Conservation (phyloP, 352 stramenopile species). For the Phytophthora idaei region DNA sequence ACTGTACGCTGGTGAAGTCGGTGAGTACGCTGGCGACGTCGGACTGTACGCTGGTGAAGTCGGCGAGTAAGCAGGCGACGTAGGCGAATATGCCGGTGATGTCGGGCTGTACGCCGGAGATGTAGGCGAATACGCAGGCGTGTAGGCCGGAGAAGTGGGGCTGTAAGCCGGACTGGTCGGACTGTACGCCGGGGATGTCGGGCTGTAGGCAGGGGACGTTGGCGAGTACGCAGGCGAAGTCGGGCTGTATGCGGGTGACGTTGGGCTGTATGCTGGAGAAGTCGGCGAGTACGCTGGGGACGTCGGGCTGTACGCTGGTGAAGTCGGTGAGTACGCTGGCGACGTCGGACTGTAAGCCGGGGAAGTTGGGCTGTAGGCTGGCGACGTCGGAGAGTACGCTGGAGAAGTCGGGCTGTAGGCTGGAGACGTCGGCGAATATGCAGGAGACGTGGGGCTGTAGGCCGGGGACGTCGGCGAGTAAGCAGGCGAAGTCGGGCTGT, state of each 20-base stretch:
- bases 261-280: slow-evolving; percentile 73
- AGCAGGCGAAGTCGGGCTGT: slow-evolving; percentile 66
- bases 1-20: slow-evolving; percentile 70
- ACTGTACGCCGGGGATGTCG: slow-evolving; percentile 79
- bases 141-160: slow-evolving; percentile 87
- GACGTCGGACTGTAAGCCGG: slow-evolving; percentile 75
- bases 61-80: slow-evolving; percentile 69
- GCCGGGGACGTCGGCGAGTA: slow-evolving; percentile 85
- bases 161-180: slow-evolving; percentile 88
- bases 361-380: slow-evolving; percentile 77
- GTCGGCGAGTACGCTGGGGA: slow-evolving; percentile 64
- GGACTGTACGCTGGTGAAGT: slow-evolving; percentile 69
- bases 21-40: slow-evolving; percentile 72
- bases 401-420: slow-evolving; percentile 73
- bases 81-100: slow-evolving; percentile 70
- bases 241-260: slow-evolving; percentile 62
- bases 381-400: slow-evolving; percentile 74
- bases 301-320: slow-evolving; percentile 67
- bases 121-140: slow-evolving; percentile 73
- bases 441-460: slow-evolving; percentile 73
- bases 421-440: slow-evolving; percentile 88
- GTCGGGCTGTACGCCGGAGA: slow-evolving; percentile 67
- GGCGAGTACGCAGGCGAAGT: slow-evolving; percentile 76
- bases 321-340: slow-evolving; percentile 81
- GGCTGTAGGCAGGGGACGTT: slow-evolving; percentile 70